phyloP scores from a whole-genome alignment of 768 basidiomycete genomes.

The Tephrocybe sp. region DNA sequence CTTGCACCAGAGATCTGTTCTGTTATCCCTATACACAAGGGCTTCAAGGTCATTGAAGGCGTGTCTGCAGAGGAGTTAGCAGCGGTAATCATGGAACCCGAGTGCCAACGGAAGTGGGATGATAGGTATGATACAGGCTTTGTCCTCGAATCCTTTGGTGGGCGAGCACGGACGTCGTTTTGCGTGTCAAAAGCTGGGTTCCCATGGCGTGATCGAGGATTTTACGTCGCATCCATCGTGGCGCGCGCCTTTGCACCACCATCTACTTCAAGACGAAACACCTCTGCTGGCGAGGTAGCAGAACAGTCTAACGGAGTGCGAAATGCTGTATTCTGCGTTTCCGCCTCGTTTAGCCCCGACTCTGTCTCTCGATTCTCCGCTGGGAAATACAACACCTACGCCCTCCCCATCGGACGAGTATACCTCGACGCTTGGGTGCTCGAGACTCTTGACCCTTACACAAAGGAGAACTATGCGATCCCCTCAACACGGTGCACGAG shows the following conservation, averaged over 20 bases:
- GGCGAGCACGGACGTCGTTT: slow-evolving; percentile 71
- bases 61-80: slow-evolving; percentile 91
- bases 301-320: slow-evolving; percentile 41
- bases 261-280: slow-evolving; percentile 40
- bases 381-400: slow-evolving; percentile 74
- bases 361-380: slow-evolving; percentile 54
- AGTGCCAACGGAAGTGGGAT: slow-evolving; percentile 84
- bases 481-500: slow-evolving; percentile 90
- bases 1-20: slow-evolving; percentile 77
- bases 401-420: slow-evolving; percentile 74
- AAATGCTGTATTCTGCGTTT: slow-evolving; percentile 78
- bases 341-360: slow-evolving; percentile 77
- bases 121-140: slow-evolving; percentile 74
- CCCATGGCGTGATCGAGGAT: slow-evolving; percentile 88
- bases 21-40: slow-evolving; percentile 81
- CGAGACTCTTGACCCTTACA: slow-evolving; percentile 95
- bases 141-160: slow-evolving; percentile 76
- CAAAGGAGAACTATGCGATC: slow-evolving; percentile 90
- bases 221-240: slow-evolving; percentile 74
- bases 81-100: slow-evolving; percentile 64
- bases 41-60: slow-evolving; percentile 90
- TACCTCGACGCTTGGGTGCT: slow-evolving; percentile 94
- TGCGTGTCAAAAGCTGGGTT: slow-evolving; percentile 75
- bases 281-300: slow-evolving; percentile 33
- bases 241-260: slow-evolving; percentile 54